Base-by-base conservation (phyloP, 2,329 filamentous ascomycete species). In the Penicillium decumbens region DNA sequence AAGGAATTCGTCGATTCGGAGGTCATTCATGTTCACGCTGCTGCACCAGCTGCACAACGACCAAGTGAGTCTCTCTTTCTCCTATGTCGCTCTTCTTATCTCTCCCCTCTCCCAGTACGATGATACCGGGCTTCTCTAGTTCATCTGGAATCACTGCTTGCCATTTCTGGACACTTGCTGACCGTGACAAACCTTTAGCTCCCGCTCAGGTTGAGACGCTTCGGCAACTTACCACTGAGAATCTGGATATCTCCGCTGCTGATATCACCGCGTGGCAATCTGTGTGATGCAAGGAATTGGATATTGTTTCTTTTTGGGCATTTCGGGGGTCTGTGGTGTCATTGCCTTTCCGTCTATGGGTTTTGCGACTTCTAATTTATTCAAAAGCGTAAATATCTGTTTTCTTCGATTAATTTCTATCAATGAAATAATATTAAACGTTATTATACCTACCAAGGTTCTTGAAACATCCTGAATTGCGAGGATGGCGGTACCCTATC, bases 191-290 rank as follows among this genome's bases (percentile, higher is more conserved):
- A 51, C 15, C 40, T 45, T 15, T 47, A 69, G 66, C 56, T 49
- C 49, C 61, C 6, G 40, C 51, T 12, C 63, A 66, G 40, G 32
- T 65, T 27, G 51, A 53, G 4, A 60, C 50, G 28, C 55, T 66
- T 6, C 61, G 62, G 33, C 53, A 44, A 33, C 54, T 69, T 24
- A 58, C 61, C 10, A 47, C 53, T 13, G 64, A 69, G 41, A 67
- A 66, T 27, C 50, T 68, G 20, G 66, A 63, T 44, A 66, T 69
- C 27, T 60, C 65, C 5, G 43, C 55, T 5, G 57, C 57, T 3
- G 65, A 68, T 23, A 68, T 69, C 44, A 58, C 59, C 7, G 55
- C 55, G n/a, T 67, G 65, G 65, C 63, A 68, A 45, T 20, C 41
- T 24, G 52, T 47, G 20, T 61, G 49, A 61, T 35, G 41, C 38